Evolutionary conservation across 2,329 filamentous ascomycete genomes (phyloP).

Genomic region (Pezicula radicicola): DNA sequence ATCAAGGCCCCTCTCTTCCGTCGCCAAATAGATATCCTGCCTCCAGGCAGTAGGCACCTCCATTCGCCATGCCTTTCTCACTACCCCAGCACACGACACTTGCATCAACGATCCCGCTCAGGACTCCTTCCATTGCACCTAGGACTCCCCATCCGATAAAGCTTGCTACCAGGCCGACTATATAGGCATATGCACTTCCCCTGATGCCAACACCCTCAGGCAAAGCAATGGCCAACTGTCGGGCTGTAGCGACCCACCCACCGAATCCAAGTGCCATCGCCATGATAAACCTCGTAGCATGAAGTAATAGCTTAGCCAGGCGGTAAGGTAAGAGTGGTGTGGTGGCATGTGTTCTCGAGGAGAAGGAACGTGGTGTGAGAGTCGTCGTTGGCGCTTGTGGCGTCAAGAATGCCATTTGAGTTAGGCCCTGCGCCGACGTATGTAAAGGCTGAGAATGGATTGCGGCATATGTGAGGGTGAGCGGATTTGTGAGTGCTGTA

Average conservation of each 20-base stretch:
- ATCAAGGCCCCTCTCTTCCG: slow-evolving; percentile 26
- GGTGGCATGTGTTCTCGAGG: slow-evolving; percentile 37
- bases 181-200: slow-evolving; percentile 90
- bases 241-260: slow-evolving; percentile 93
- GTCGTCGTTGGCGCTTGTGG: slow-evolving; percentile 72
- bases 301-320: slow-evolving; percentile 85
- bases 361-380: slow-evolving; percentile 54
- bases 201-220: slow-evolving; percentile 51
- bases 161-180: slow-evolving; percentile 87
- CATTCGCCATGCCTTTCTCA: slow-evolving; percentile 68
- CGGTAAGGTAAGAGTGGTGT: slow-evolving; percentile 77
- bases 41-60: slow-evolving; percentile 84
- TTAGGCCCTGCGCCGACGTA: slow-evolving; percentile 73
- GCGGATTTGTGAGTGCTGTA: slow-evolving; percentile 81
- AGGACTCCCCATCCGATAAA: slow-evolving; percentile 94
- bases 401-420: slow-evolving; percentile 78
- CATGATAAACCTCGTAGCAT: slow-evolving; percentile 89
- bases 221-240: slow-evolving; percentile 63
- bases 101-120: slow-evolving; percentile 84
- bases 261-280: slow-evolving; percentile 86
- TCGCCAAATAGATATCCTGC: slow-evolving; percentile 86
- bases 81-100: slow-evolving; percentile 93
- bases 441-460: slow-evolving; percentile 86
- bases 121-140: slow-evolving; percentile 83
- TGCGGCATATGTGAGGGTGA: slow-evolving; percentile 88